Conservation (phyloP, 176 grass and related monocot genomes). For the Avena atlantica region DNA sequence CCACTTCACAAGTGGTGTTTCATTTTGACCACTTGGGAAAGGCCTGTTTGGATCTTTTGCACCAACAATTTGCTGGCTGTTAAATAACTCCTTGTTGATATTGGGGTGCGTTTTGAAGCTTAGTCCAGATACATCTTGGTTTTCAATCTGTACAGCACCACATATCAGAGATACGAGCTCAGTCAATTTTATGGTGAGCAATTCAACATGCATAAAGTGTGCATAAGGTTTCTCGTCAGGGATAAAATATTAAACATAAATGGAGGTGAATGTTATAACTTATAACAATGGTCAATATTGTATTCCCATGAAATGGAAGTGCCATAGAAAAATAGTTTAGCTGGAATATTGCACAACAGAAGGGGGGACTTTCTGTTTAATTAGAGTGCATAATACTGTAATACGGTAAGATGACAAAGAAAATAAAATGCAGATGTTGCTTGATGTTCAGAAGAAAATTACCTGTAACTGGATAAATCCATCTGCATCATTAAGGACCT, state of each 20-base stretch:
- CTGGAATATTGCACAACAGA: not conserved
- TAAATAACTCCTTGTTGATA: slow-evolving; percentile 86
- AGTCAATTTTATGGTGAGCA: not conserved
- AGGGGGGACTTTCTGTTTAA: not conserved
- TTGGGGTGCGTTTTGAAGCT: slow-evolving; percentile 88
- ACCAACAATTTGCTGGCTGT: slow-evolving; percentile 73
- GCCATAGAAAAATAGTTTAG: not conserved
- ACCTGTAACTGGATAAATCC: slow-evolving; percentile 91
- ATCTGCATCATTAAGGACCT: slow-evolving; percentile 81
- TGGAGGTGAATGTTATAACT: not conserved
- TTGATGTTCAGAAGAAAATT: slow-evolving; percentile 6
- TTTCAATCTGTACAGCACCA: slow-evolving; percentile 69
- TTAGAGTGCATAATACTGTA: not conserved
- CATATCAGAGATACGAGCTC: slow-evolving; percentile 31
- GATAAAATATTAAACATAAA: slow-evolving; percentile 23
- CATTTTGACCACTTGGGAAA: slow-evolving; percentile 90
- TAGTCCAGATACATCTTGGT: slow-evolving; percentile 69
- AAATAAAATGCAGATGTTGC: not conserved
- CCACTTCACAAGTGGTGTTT: slow-evolving; percentile 89
- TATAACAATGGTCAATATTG: not conserved
- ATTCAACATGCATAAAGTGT: slow-evolving; percentile 17
- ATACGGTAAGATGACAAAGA: not conserved
- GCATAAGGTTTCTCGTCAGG: not conserved
- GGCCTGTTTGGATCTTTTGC: slow-evolving; percentile 90
- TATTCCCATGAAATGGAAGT: not conserved